Conservation (phyloP, 2,329 filamentous ascomycete genomes). For the Aspergillus terreus region DNA sequence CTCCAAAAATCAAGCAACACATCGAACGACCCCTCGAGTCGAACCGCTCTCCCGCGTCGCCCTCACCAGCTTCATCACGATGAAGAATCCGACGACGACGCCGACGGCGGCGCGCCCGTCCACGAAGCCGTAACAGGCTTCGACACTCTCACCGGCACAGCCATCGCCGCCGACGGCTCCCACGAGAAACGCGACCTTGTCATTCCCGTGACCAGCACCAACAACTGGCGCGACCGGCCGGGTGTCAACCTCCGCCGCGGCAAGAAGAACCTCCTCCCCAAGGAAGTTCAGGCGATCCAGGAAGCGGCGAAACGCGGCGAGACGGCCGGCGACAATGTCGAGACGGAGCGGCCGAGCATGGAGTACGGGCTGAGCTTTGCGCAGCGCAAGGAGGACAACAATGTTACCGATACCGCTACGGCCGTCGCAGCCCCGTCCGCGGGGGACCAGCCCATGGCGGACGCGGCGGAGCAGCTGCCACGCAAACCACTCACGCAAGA, state of each 20-base stretch:
- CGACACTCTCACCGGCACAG: slow-evolving; percentile 43
- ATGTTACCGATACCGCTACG: slow-evolving; percentile 13
- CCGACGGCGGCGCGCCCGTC: slow-evolving; percentile 32
- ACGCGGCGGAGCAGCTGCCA: slow-evolving; percentile 12
- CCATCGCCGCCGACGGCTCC: slow-evolving; percentile 38
- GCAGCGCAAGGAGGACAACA: slow-evolving; percentile 19
- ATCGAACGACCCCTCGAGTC: slow-evolving; percentile 12
- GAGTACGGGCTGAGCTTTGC: slow-evolving; percentile 54
- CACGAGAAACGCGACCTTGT: slow-evolving; percentile 63
- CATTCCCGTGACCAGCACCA: slow-evolving; percentile 73
- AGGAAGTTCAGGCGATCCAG: slow-evolving; percentile 50
- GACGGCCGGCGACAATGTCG: slow-evolving; percentile 34
- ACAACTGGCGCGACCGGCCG: slow-evolving; percentile 62
- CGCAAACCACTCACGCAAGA: slow-evolving; percentile 51
- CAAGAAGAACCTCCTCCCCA: slow-evolving; percentile 60
- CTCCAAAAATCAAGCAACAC: slow-evolving; percentile 23
- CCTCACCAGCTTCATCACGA: slow-evolving; percentile 33
- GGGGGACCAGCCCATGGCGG: slow-evolving; percentile 27
- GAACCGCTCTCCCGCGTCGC: slow-evolving; percentile 22
- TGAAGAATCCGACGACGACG: slow-evolving; percentile 55
- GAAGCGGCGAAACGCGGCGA: slow-evolving; percentile 37
- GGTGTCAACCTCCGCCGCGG: slow-evolving; percentile 51
- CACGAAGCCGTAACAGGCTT: slow-evolving; percentile 53
- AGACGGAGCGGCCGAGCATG: slow-evolving; percentile 51
- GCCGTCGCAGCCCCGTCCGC: too few relatives aligned